Conservation (phyloP, 805 yeast genomes). For the Suhomyces vadensis region DNA sequence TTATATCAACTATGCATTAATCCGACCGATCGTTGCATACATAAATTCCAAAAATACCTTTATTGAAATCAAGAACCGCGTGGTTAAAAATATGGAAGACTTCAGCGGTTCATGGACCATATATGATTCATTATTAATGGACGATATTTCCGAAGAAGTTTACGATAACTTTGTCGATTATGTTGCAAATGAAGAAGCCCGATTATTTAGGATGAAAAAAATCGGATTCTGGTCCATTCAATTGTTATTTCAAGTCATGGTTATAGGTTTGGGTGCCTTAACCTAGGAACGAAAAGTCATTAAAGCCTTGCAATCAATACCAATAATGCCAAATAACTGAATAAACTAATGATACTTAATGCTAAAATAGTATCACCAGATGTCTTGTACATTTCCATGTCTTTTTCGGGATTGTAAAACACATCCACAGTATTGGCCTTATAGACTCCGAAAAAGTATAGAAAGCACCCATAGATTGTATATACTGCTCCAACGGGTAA, state of each 20-base stretch:
- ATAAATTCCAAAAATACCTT: slow-evolving; percentile 88
- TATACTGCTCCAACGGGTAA: slow-evolving; percentile 66
- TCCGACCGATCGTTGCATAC: slow-evolving; percentile 93
- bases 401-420: slow-evolving; percentile 38
- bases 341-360: slow-evolving; percentile 50
- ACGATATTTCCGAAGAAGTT: slow-evolving; percentile 83
- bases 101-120: slow-evolving; percentile 97
- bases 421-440: slow-evolving; percentile 37
- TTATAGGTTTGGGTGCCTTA: slow-evolving; percentile 76
- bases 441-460: slow-evolving; percentile 41
- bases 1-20: slow-evolving; percentile 88
- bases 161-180: slow-evolving; percentile 88
- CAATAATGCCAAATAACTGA: slow-evolving; percentile 52
- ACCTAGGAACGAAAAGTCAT: slow-evolving; percentile 12
- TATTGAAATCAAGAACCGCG: slow-evolving; percentile 81
- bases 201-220: slow-evolving; percentile 69
- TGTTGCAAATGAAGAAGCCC: slow-evolving; percentile 82
- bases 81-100: slow-evolving; percentile 75
- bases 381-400: slow-evolving; percentile 51
- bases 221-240: slow-evolving; percentile 95
- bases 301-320: slow-evolving; percentile 40
- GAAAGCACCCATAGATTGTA: slow-evolving; percentile 55
- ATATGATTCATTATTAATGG: slow-evolving; percentile 88
- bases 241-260: slow-evolving; percentile 72
- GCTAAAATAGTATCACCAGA: slow-evolving; percentile 62